Base-by-base conservation (phyloP, 1,284 basidiomycete genomes). In the Trichosporon ovoides region DNA sequence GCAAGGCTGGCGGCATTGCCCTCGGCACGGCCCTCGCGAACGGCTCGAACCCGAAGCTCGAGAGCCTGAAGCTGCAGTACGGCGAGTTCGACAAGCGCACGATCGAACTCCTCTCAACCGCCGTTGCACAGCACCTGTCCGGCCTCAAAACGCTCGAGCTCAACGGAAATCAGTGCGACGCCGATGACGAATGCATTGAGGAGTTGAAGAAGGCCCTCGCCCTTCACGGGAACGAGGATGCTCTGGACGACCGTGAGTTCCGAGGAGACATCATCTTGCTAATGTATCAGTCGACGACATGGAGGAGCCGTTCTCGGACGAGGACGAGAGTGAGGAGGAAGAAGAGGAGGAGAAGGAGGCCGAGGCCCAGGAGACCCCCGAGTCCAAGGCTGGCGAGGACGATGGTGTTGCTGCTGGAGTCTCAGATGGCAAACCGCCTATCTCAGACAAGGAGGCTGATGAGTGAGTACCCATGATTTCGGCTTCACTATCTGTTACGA, bases 111-210 rank as follows among this genome's bases (percentile, higher is more conserved):
- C 80, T 97, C 36, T 84, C 86, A 1, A 76, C 82, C 37, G 85
- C 83, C 3, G 84, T 96, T 60, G 79, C 81, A 3, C 78, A 81
- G 53, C 83, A 84, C 60, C 79, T 88, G 58, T 77, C 76, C 55
- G 76, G 76, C 51, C 75, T 95, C 58, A 86, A 79, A 70, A 79
- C 76, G 54, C 76, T 96, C 57, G 92, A 95, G 75, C 69, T 96
- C 59, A 91, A 93, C 72, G 90, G 89, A 77, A 96, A 97, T 72
- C 86, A 91, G 40, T 83, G 84, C 36, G 87, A 89, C 38, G 87
- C 89, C 50, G 89, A 92, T 56, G 88, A 89, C 60, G 88, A 87
- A 63, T 81, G 84, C 68, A 78, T 92, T 37, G 83, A 84, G 59
- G 81, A 83, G 57, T 75, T 95, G 40, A 80, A 80, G 53, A 79